phyloP scores from a whole-genome alignment of 306 rosid genomes.

The Dryas drummondii region DNA sequence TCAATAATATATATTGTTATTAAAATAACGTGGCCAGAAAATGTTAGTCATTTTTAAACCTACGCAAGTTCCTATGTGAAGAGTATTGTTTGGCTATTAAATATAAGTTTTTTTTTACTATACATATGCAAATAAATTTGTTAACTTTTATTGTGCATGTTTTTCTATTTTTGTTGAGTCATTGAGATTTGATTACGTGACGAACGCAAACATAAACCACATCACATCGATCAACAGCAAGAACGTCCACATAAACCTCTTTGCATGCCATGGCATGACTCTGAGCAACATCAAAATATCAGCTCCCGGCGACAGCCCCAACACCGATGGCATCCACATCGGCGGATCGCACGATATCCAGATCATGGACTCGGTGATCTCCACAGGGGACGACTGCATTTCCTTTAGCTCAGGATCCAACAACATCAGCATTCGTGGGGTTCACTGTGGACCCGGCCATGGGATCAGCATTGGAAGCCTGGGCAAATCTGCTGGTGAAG shows the following conservation, averaged over 20 bases:
- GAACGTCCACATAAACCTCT: conserved; percentile 22
- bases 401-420: conserved; percentile 13
- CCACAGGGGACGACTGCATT: conserved; percentile 22
- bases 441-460: conserved; percentile 36
- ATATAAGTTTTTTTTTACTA: too few species aligned
- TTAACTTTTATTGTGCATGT: too few species aligned
- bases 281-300: neutral
- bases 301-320: conserved; percentile 26
- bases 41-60: too few species aligned
- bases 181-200: conserved; percentile 4
- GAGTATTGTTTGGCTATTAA: too few species aligned
- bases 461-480: conserved; percentile 39
- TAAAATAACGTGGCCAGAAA: too few species aligned
- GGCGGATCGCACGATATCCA: neutral
- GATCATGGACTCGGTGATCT: conserved; percentile 6
- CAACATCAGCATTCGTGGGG: neutral
- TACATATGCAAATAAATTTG: too few species aligned
- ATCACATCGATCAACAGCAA: conserved; percentile 27
- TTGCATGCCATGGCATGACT: neutral
- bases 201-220: neutral
- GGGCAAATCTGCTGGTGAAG: neutral
- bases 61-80: too few species aligned
- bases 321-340: conserved; percentile 24
- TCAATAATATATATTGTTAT: too few species aligned
- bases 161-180: conserved; percentile 1